Base-by-base conservation (phyloP, 768 basidiomycete genomes). In the Collybia mongolica region DNA sequence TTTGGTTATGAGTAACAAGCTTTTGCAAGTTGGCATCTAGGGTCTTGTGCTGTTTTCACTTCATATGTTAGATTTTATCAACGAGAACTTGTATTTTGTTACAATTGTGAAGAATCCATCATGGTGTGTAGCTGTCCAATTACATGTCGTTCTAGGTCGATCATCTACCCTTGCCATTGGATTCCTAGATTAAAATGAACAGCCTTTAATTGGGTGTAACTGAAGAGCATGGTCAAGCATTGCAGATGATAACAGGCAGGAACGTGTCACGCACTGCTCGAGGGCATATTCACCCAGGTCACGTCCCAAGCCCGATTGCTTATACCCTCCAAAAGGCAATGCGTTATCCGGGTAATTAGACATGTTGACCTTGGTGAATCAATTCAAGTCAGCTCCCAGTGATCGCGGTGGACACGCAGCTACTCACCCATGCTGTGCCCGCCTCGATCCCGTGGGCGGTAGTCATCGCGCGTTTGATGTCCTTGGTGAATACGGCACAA, bases 301-400 rank as follows among this genome's bases (percentile, higher is more conserved):
- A 24, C 88, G 78, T 17, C 91, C 91, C 18, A 91, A 84, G 52
- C 90, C 90, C 32, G 81, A 84, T 60, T 87, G 82, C 74, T 92
- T 94, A 77, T 76, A 93, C 7, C 92, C 92, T 53, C 92, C 92
- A 61, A 93, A 93, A 0, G 92, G 89, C 17, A 90, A 74, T 56
- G 74, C 65, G 35, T 68, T 79, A 80, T 38, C 37, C 5, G 8
- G 3, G 1, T 20, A 19, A 26, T 26, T 39, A 20, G 38, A 6
- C 20, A 20, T 52, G 38, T 35, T 18, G n/a, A 35, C 22, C 45
- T 12, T 3, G 28, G 15, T 32, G 38, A 19, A 15, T 35, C 24
- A 15, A 28, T 23, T 17, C 17, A 15, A 19, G 39, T 40, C 9
- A 40, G 17, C 39, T 23, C 6, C 11, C 7, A 40, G 39, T 7